These are phyloP conservation scores for Picochlorum sp. DNA, from an alignment of 139 green algal species.

Conservation along the genomic window DNA sequence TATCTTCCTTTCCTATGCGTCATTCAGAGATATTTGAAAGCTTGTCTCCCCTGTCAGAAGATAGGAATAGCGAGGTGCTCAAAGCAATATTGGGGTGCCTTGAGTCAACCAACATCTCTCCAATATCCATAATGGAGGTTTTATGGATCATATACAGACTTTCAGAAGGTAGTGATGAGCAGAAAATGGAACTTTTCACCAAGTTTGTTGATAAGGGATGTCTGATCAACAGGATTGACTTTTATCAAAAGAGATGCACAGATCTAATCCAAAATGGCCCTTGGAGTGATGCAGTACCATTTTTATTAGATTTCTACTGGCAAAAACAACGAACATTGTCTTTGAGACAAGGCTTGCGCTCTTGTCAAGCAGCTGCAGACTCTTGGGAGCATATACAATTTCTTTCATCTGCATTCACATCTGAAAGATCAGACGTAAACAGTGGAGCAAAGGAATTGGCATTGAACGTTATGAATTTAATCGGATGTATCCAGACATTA, in stretches of 20 bases:
- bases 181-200: too few relatives aligned
- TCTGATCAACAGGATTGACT: too few relatives aligned
- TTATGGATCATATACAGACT: too few relatives aligned
- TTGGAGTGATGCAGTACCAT: not conserved
- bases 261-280: not conserved
- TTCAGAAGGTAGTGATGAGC: too few relatives aligned
- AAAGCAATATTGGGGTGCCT: not conserved
- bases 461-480: too few relatives aligned
- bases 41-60: not conserved
- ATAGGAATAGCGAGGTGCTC: not conserved
- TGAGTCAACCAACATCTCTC: not conserved
- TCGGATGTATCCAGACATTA: too few relatives aligned
- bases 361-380: not conserved
- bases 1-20: not conserved
- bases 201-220: too few relatives aligned
- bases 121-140: too few relatives aligned
- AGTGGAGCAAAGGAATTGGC: too few relatives aligned
- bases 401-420: too few relatives aligned
- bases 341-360: not conserved
- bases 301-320: not conserved
- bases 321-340: not conserved
- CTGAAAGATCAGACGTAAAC: too few relatives aligned
- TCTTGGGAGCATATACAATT: not conserved
- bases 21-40: constrained; percentile 1
- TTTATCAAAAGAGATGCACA: too few relatives aligned